Base-by-base conservation (phyloP, 2,329 filamentous ascomycete species). In the Paecilomyces dactylethromorphus region DNA sequence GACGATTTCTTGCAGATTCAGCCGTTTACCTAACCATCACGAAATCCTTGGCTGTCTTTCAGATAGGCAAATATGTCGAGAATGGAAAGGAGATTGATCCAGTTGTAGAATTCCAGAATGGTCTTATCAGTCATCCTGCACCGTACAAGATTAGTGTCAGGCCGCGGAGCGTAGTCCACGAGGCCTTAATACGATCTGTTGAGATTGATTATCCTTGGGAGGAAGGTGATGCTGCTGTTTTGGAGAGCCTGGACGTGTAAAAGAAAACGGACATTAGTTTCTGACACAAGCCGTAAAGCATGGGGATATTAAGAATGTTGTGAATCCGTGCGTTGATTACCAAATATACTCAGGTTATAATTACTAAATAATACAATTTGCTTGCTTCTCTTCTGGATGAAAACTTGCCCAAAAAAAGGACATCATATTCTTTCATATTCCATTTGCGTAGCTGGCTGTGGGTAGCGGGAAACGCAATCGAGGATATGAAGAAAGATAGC, bases 1-100 rank as follows among this genome's bases (percentile, higher is more conserved):
- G 71, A 3, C 63, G 67, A 13, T 59, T 66, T 45, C 62, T 74
- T 11, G 73, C 74, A 1, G 73, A 76, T 53, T 64, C 69, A 3
- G 64, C 68, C 0, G 32, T 76, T 2, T 76, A 70, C 55, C 60
- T 75, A 4, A 74, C 64, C 6, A 70, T 76, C 24, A 75, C 72
- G 0, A 76, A 77, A 22, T 63, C 70, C 0, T 65, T 84, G 0
- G 73, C 80, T 0, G 74, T 73, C 0, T 82, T 82, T 53, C 61
- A 72, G 3, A 66, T 81, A 18, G 55, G 63, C 29, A 77, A 76
- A 58, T 59, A 60, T 0, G 58, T 76, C 10, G 58, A 71, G 18
- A 65, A 74, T 1, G 79, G 76, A 0, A 67, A 62, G 32, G 67
- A 68, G 3, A 62, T 79, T 0, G 73, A 71, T 53, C 69, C 72